A percentile compares a stretch with the other conserved stretches of the same genome.
Evolutionary conservation across 2,329 filamentous ascomycete species (phyloP).

Genomic region (Zymoseptoria brevis): DNA sequence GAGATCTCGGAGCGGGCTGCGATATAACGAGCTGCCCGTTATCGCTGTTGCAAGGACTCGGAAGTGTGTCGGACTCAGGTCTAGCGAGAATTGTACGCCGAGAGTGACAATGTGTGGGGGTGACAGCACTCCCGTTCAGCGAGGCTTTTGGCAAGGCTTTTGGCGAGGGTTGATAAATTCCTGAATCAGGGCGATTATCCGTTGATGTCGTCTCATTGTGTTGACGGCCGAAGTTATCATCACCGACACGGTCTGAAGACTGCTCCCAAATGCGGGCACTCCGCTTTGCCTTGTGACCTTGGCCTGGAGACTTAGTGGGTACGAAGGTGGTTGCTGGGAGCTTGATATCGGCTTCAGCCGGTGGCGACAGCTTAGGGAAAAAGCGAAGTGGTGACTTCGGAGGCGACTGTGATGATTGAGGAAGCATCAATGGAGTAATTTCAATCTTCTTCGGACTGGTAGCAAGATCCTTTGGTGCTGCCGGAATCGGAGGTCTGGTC

Average conservation of each 20-base stretch:
- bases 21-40: constrained; percentile 4
- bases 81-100: constrained; percentile 1
- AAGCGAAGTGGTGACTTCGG: neutral
- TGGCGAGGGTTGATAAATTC: neutral
- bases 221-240: neutral
- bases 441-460: constrained; percentile 5
- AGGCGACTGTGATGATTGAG: neutral
- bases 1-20: constrained; percentile 3
- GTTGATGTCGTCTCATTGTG: neutral
- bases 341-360: neutral
- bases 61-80: constrained; percentile 23
- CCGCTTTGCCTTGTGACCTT: neutral
- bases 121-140: neutral
- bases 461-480: constrained; percentile 7
- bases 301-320: neutral
- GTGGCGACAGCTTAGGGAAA: neutral
- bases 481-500: constrained; percentile 17
- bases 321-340: neutral
- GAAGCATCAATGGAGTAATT: neutral
- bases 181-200: neutral
- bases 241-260: neutral
- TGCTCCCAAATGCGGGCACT: neutral
- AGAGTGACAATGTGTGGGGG: constrained; percentile 1
- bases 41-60: constrained; percentile 11
- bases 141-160: too few relatives aligned